phyloP scores from a whole-genome alignment of 2,329 filamentous ascomycete genomes.

The Fusarium torreyae region DNA sequence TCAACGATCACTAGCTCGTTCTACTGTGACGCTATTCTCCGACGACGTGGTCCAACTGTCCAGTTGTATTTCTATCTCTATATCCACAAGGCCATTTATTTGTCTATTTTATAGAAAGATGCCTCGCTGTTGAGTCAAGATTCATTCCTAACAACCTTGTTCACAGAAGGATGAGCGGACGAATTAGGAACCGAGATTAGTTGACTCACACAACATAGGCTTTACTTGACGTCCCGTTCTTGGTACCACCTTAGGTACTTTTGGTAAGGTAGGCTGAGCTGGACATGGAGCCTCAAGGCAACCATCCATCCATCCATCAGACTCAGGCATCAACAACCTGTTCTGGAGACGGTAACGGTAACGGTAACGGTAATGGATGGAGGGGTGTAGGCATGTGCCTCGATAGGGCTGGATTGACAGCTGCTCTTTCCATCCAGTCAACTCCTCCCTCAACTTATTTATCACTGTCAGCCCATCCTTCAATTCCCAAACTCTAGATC shows the following conservation, averaged over 20 bases:
- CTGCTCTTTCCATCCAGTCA: constrained; percentile 1
- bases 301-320: constrained; percentile 19
- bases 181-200: neutral
- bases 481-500: constrained; percentile 8
- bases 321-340: constrained; percentile 34
- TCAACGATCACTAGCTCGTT: neutral
- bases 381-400: constrained; percentile 14
- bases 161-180: neutral
- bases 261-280: constrained; percentile 10
- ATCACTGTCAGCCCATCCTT: constrained; percentile 26
- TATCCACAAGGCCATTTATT: neutral
- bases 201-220: constrained; percentile 8
- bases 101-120: neutral
- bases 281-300: constrained; percentile 41
- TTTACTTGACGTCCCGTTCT: neutral
- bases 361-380: neutral
- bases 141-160: neutral
- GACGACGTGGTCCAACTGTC: neutral
- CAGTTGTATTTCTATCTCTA: neutral
- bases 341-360: constrained; percentile 1
- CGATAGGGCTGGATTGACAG: constrained; percentile 19
- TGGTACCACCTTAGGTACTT: neutral
- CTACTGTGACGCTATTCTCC: neutral
- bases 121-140: neutral
- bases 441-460: neutral